Conservation (phyloP, 495 filamentous ascomycete genomes). For the Aspergillus homomorphus region DNA sequence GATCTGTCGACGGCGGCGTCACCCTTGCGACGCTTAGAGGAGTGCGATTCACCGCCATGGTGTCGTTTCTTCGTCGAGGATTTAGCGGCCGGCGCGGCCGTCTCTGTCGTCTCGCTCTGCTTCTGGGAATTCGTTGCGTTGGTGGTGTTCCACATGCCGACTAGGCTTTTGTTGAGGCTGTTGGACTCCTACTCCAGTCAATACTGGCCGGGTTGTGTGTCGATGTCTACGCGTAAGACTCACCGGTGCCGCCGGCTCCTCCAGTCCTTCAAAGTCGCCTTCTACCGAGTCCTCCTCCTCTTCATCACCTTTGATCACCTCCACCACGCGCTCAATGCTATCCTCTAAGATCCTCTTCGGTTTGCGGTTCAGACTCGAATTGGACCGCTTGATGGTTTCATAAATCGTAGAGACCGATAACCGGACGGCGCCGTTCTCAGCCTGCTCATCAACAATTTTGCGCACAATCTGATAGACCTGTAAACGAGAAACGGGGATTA, state of each 20-base stretch:
- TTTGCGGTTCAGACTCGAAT: conserved; percentile 76
- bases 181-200: conserved; percentile 52
- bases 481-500: conserved; percentile 8
- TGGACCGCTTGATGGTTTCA: conserved; percentile 74
- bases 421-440: conserved; percentile 40
- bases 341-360: conserved; percentile 79
- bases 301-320: conserved; percentile 66
- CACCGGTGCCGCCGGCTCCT: conserved; percentile 37
- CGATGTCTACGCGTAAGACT: conserved; percentile 5
- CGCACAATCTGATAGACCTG: conserved; percentile 73
- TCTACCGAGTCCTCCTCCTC: conserved; percentile 57
- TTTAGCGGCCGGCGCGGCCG: conserved; percentile 19
- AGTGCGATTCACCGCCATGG: conserved; percentile 62
- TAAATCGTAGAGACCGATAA: conserved; percentile 65
- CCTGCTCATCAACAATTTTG: conserved; percentile 66
- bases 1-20: conserved; percentile 55
- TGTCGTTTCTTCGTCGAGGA: conserved; percentile 48
- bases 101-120: conserved; percentile 26
- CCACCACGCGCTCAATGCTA: conserved; percentile 80
- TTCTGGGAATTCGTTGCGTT: conserved; percentile 40
- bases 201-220: background rate
- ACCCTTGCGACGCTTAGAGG: conserved; percentile 62
- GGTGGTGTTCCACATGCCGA: conserved; percentile 65
- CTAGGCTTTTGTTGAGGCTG: conserved; percentile 71
- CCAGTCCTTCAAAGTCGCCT: conserved; percentile 63